Base-by-base conservation (phyloP, 2,329 filamentous ascomycete species). In the Bipolaris zeicola region DNA sequence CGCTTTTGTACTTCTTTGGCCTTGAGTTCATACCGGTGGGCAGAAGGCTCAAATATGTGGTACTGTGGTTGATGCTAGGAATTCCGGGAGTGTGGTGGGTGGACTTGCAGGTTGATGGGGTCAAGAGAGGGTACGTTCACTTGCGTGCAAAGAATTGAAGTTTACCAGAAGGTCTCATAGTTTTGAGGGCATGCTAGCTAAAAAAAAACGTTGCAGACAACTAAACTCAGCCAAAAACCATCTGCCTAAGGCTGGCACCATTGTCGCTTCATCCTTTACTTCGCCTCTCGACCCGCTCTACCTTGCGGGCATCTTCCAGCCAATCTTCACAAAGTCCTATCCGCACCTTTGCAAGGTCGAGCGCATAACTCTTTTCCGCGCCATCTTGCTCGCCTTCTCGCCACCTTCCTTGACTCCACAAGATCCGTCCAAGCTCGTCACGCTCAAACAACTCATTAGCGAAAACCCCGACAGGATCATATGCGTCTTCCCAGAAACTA, bases 31-130 rank as follows among this genome's bases (percentile, higher is more conserved):
- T 96, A 13, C 92, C 92, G 0, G 82, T 89, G 8, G 87, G 86
- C 1, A 83, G 83, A 7, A 70, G 87, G 33, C 78, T 87, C 41
- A 92, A 92, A 70, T 98, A 98, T 78, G 86, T 90, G 11, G 86
- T 92, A 46, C 80, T 98, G 50, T 98, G 95, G 94, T 85, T 87
- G 58, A 85, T 98, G 63, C 85, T 99, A 66, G 89, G 87, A 36
- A 89, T 96, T 57, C 92, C 93, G 0, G 94, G 95, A 26, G 91
- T 99, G 55, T 98, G 93, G 92, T 98, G 94, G 94, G 89, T 97
- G 54, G 95, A 99, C 77, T 81, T 99, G n/a, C 94, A 97, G 76
- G 91, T 99, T 64, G 95, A 99, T 75, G 94, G 94, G 56, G 95
- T 99, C 51, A 93, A 91, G 78, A 91, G 92, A 79, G 95, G 95